A percentile compares a stretch with the other conserved stretches of the same genome.
Conservation (phyloP, 495 filamentous ascomycete species). For the Tetracladium marchalianum region DNA sequence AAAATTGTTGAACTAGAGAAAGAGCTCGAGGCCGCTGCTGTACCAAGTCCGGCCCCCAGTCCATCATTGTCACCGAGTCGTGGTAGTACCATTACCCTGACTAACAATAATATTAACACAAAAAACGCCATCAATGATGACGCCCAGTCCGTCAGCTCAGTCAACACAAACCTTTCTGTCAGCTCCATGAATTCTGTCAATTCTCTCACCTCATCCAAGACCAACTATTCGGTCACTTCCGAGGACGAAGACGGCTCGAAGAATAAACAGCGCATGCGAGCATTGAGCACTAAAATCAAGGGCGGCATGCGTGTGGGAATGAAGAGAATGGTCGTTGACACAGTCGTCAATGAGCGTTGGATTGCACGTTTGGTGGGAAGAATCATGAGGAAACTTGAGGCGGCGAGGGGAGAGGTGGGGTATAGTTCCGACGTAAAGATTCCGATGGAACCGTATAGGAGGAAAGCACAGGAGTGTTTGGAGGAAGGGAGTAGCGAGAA, state of each 20-base stretch:
- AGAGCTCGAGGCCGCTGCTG: conserved; percentile 11
- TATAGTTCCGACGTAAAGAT: conserved; percentile 23
- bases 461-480: neutral
- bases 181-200: too few species aligned
- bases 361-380: conserved; percentile 32
- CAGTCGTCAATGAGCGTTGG: conserved; percentile 29
- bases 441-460: conserved; percentile 15
- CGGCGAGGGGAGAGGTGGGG: conserved; percentile 25
- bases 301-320: conserved; percentile 17
- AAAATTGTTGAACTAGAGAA: conserved; percentile 29
- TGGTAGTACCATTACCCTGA: too few species aligned
- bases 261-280: conserved; percentile 5
- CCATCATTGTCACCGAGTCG: too few species aligned
- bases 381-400: conserved; percentile 25
- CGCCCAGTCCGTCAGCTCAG: too few species aligned
- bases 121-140: too few species aligned
- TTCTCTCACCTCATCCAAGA: too few species aligned
- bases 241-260: conserved; percentile 2
- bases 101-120: too few species aligned
- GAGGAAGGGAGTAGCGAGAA: neutral
- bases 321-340: conserved; percentile 17
- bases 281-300: conserved; percentile 4
- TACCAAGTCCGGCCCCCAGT: too few species aligned
- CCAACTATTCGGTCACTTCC: too few species aligned
- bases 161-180: too few species aligned